A percentile compares a stretch with the other conserved stretches of the same genome.
Conservation (phyloP, 2,329 filamentous ascomycete genomes). For the Fusarium verrucosum region DNA sequence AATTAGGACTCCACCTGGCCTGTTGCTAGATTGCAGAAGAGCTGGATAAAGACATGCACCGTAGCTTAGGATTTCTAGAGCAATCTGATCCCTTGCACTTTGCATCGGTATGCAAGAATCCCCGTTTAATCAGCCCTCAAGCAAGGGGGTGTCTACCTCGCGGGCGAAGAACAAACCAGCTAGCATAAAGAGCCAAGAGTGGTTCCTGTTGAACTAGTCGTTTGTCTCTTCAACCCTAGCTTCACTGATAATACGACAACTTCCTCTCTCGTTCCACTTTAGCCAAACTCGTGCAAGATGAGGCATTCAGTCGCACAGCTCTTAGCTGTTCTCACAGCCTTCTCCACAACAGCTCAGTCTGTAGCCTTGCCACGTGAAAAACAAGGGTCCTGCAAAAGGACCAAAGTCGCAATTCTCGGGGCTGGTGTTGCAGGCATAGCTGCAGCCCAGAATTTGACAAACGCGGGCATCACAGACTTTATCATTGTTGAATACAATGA, state of each 20-base stretch:
- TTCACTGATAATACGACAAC: neutral
- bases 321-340: neutral
- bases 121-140: neutral
- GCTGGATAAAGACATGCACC: neutral
- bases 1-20: neutral
- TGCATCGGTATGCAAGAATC: neutral
- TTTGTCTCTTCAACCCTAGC: neutral
- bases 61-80: neutral
- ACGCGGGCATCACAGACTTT: slow-evolving; percentile 70
- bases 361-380: neutral
- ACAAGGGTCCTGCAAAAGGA: slow-evolving; percentile 41
- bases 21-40: neutral
- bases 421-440: slow-evolving; percentile 71
- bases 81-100: neutral
- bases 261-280: neutral
- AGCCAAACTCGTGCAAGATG: neutral
- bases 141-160: neutral
- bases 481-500: slow-evolving; percentile 71
- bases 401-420: slow-evolving; percentile 54
- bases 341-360: neutral
- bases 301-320: slow-evolving; percentile 5
- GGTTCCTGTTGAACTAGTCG: neutral
- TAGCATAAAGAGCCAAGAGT: neutral
- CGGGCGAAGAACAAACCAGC: neutral
- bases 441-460: slow-evolving; percentile 69